Evolutionary conservation across 2,329 filamentous ascomycete genomes (phyloP).

Genomic region (Mollisia scopiformis): DNA sequence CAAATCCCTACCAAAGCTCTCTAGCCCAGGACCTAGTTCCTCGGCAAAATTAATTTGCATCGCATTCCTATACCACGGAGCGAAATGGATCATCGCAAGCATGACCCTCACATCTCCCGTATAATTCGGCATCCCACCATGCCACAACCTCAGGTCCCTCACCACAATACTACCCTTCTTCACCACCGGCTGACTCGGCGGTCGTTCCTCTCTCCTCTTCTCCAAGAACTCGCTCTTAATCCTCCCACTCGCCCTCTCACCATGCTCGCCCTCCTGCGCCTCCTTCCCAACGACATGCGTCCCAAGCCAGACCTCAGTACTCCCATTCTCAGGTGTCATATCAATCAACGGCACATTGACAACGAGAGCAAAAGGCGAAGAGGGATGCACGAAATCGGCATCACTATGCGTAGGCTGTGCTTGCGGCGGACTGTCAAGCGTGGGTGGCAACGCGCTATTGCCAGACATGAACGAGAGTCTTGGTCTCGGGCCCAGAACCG

Average conservation of each 20-base stretch:
- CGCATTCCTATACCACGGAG: constrained; percentile 44
- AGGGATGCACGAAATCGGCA: constrained; percentile 58
- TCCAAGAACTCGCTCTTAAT: constrained; percentile 47
- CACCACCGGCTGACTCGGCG: constrained; percentile 52
- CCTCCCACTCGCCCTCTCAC: constrained; percentile 56
- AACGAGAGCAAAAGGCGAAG: constrained; percentile 43
- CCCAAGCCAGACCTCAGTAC: constrained; percentile 44
- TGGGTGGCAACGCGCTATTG: constrained; percentile 58
- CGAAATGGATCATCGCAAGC: constrained; percentile 52
- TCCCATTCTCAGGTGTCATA: constrained; percentile 38
- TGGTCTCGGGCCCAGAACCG: constrained; percentile 55
- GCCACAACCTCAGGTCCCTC: constrained; percentile 63
- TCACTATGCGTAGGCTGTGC: constrained; percentile 62
- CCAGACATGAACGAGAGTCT: constrained; percentile 62
- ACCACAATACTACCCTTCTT: constrained; percentile 59
- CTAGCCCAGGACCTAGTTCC: constrained; percentile 49
- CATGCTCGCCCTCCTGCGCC: constrained; percentile 41
- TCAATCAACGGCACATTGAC: constrained; percentile 40
- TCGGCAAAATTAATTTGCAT: constrained; percentile 59
- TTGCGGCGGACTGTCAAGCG: constrained; percentile 41
- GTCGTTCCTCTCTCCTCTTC: constrained; percentile 37
- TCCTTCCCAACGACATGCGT: constrained; percentile 29
- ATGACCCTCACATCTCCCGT: constrained; percentile 53
- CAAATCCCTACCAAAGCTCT: constrained; percentile 42
- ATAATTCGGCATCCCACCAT: constrained; percentile 62